phyloP scores from a whole-genome alignment of 1,284 basidiomycete species.

The Cryptococcus floricola region DNA sequence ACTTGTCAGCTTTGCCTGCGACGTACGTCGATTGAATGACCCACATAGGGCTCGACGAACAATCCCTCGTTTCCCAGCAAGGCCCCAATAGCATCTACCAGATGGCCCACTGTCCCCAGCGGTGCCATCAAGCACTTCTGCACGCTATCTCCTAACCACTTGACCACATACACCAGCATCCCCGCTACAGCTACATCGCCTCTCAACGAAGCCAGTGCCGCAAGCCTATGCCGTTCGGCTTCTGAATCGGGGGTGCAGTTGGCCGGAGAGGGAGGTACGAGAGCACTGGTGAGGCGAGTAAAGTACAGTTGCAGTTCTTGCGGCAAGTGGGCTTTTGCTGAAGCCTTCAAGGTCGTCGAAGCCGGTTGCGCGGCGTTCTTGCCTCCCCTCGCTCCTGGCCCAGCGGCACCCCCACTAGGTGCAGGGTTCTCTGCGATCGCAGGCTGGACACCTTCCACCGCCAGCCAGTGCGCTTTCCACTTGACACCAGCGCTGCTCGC shows the following conservation, averaged over 20 bases:
- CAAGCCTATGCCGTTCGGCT: constrained; percentile 62
- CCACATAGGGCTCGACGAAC: constrained; percentile 94
- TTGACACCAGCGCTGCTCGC: constrained; percentile 43
- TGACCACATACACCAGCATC: constrained; percentile 89
- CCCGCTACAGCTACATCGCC: constrained; percentile 89
- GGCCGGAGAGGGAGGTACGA: constrained; percentile 56
- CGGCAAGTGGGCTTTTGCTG: constrained; percentile 86
- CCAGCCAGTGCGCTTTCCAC: constrained; percentile 84
- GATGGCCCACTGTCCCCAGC: constrained; percentile 68
- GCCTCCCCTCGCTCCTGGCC: neutral
- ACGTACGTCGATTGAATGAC: constrained; percentile 31
- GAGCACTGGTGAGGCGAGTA: constrained; percentile 78
- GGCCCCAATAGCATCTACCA: constrained; percentile 76
- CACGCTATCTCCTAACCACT: constrained; percentile 88
- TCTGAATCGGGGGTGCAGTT: constrained; percentile 16
- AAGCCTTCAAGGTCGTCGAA: constrained; percentile 38
- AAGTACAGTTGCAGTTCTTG: constrained; percentile 95
- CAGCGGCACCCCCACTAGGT: constrained; percentile 25
- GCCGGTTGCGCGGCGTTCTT: constrained; percentile 19
- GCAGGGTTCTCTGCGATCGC: constrained; percentile 95
- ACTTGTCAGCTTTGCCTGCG: no score
- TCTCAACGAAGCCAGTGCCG: constrained; percentile 82
- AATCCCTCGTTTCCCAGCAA: constrained; percentile 77
- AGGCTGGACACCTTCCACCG: constrained; percentile 96
- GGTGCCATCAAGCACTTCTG: constrained; percentile 54